Base-by-base conservation (phyloP, 164 flowering plant genomes). In the Paratinospora sagittata region DNA sequence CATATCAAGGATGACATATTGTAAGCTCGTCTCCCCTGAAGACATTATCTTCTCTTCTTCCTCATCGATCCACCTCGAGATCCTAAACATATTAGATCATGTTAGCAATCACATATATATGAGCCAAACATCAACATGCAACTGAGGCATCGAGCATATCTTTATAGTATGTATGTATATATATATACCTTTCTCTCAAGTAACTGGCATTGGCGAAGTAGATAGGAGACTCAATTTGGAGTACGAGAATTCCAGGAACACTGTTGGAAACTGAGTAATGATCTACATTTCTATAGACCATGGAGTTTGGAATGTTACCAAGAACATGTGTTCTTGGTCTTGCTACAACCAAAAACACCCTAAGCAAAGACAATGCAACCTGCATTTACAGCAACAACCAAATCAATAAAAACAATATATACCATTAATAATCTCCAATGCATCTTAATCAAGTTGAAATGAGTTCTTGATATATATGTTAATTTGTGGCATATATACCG, bases 151-250 rank as follows among this genome's bases (percentile, higher is more conserved):
- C n/a, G n/a, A n/a, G n/a, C n/a, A n/a, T n/a, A n/a, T n/a, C n/a
- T n/a, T n/a, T n/a, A n/a, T n/a, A n/a, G n/a, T n/a, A n/a, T n/a
- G n/a, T 66, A 17, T 7, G 6, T 39, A 39, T 6, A 43, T n/a
- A 13, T 13, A 26, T 8, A 8, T 76, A 89, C 96, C 93, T 89
- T 73, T 91, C 97, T 77, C 87, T 81, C 24, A 91, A 74, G 83
- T 91, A 91, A 73, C 72, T 78, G 7, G 94, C 43, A 73, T 89
- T 91, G 71, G 91, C 84, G 71, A 91, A 91, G 85, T 84, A 89
- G 55, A 89, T 85, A 3, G 97, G 94, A 0, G 87, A 81, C 55
- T 84, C 87, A 3, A 88, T 78, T 63, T 80, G 81, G 24, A 91
- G 85, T 11, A 91, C 82, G 64, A 89, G 82, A 73, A 89, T 57